Evolutionary conservation across 2,329 filamentous ascomycete species (phyloP), one percentile per base, ranked within the genome.

Genomic region (Fusarium scirpi): DNA sequence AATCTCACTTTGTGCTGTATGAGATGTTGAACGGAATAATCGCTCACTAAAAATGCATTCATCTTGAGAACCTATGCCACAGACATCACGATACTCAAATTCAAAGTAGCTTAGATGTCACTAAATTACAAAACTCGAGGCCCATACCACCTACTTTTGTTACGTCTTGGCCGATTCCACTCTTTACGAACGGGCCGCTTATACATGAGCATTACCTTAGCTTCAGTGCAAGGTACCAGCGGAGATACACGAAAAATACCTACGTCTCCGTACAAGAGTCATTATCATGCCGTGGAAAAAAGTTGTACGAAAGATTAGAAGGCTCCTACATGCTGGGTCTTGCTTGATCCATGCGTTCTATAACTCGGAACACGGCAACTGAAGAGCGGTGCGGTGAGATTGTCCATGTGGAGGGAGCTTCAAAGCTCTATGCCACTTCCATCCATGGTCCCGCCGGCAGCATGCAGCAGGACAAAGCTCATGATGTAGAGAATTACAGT

Each of bases 341-440:
- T 47, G 20, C 27, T 67, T 46, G 40, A 61, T 46, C 65, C 62
- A 58, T 61, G 69, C 60, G 56, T 43, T n/a, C 49, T 38, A n/a
- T 45, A 63, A 59, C 70, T 76, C 74, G 74, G 74, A 76, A 76
- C 74, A 76, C 74, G 74, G 74, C 74, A 76, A 70, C 43, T 71
- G 27, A 60, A 61, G 49, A 63, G 61, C 61, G 66, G 70, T 72
- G 69, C 65, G 70, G 74, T 76, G 73, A 73, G 69, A 72, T 76
- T 72, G 61, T 61, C 71, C 60, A 40, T 57, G 73, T 75, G 73
- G 73, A 72, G 72, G 65, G 68, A 65, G 52, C 62, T 62, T 62
- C 45, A 22, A 59, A 63, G 65, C 57, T 67, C 67, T 65, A 65
- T 71, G 32, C 56, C 65, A 60, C 58, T 58, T 67, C 32, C 63